Evolutionary conservation across 257 asterid genomes (phyloP), one percentile per base, ranked within the genome.

Genomic region (Salvia splendens): DNA sequence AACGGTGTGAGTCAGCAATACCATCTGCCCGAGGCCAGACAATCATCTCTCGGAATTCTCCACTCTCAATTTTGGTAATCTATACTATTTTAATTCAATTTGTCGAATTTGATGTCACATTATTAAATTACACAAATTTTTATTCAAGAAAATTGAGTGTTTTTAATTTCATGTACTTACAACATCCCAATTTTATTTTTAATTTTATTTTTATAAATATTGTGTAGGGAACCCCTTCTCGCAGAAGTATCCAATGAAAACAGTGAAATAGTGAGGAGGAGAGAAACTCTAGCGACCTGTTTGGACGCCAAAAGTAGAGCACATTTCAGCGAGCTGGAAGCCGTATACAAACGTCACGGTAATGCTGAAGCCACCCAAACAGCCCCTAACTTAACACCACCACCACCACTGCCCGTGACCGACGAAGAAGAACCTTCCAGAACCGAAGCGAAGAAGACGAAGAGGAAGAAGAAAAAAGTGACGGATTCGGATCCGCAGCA

Each of bases 251-350:
- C 87, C 72, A 85, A 78, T 68, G 85, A 69, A 66, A 76, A 79
- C 65, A 75, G 80, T 73, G 95, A 81, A 66, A 83, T 59, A n/a
- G 70, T 76, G 81, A 70, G 69, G 59, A 76, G 45, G 46, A 59
- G 69, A 28, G 75, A 70, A 54, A 65, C 76, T 30, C 71, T 49
- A 55, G 54, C 68, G 46, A 50, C 41, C 75, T 43, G 78, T 71
- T 72, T 79, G 57, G 81, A 61, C n/a, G 45, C 58, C 55, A 71
- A 75, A 20, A 57, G 42, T 54, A 47, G 79, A 8, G 36, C 62
- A 12, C 72, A 77, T 36, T 75, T 80, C 61, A 83, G 96, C 48
- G 93, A 88, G 76, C 89, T 86, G 63, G 93, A 88, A 64, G 87
- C 88, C 65, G 76, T 84, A 12, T 88, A 83, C 78, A 72, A 66